These are phyloP conservation scores for Tagetes erecta DNA, from an alignment of 129 eudicot species.

Conservation along the genomic window DNA sequence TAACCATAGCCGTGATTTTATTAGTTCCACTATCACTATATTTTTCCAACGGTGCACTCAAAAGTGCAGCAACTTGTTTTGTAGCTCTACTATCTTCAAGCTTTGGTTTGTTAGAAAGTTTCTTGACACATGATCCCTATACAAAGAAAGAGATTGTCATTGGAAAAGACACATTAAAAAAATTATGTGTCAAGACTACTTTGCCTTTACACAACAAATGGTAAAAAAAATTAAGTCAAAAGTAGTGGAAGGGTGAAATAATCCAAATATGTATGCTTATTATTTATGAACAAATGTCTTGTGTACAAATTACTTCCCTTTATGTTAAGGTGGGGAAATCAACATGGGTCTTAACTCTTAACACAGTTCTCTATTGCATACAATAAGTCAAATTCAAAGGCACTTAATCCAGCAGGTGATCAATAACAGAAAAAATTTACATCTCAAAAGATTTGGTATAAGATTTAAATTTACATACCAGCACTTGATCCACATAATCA, in stretches of 20 bases:
- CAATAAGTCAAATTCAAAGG: constrained; percentile 1
- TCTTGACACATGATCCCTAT: constrained; percentile 95
- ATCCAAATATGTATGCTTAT: neutral
- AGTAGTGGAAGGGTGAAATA: neutral
- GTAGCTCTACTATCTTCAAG: constrained; percentile 95
- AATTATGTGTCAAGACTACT: neutral
- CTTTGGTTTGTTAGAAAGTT: constrained; percentile 76
- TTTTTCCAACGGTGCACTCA: constrained; percentile 95
- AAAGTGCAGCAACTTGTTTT: constrained; percentile 95
- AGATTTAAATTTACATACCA: constrained; percentile 58
- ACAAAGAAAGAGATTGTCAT: constrained; percentile 10
- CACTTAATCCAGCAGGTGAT: neutral
- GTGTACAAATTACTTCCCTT: neutral
- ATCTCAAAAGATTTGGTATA: constrained; percentile 18
- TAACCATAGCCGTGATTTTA: constrained; percentile 97
- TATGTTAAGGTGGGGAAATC: neutral
- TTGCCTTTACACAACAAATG: neutral
- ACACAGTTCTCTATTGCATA: constrained; percentile 4
- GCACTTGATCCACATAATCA: constrained; percentile 98
- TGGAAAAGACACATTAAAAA: neutral
- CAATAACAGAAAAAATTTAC: constrained; percentile 13
- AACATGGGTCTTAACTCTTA: neutral
- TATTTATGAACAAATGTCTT: neutral
- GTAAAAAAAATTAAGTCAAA: neutral
- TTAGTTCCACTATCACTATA: constrained; percentile 89